phyloP scores from a whole-genome alignment of 2,329 filamentous ascomycete genomes.

The Aquanectria penicillioides region DNA sequence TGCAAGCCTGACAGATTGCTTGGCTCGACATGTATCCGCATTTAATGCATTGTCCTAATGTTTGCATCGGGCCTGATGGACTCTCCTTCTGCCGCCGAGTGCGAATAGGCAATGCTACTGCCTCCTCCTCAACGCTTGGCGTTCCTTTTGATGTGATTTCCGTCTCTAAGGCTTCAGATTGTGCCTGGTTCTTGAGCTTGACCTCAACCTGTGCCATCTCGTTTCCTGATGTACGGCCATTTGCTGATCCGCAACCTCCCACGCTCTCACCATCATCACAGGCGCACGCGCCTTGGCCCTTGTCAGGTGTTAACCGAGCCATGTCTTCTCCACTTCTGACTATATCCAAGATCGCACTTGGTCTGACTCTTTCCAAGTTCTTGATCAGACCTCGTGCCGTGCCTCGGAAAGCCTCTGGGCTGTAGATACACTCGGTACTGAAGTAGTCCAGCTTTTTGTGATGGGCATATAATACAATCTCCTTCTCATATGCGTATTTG shows the following conservation, averaged over 20 bases:
- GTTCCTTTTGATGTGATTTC: slow-evolving; percentile 44
- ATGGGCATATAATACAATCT: slow-evolving; percentile 97
- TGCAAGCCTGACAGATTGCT: slow-evolving; percentile 91
- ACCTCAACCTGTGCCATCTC: slow-evolving; percentile 88
- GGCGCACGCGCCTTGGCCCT: slow-evolving; percentile 47
- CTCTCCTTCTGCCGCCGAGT: slow-evolving; percentile 40
- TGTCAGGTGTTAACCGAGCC: slow-evolving; percentile 73
- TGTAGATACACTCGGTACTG: slow-evolving; percentile 98
- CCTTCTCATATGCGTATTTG: slow-evolving; percentile 99
- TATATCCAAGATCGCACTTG: slow-evolving; percentile 94
- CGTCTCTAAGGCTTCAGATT: slow-evolving; percentile 41
- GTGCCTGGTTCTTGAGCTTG: slow-evolving; percentile 34
- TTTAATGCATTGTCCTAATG: slow-evolving; percentile 82
- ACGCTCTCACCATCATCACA: slow-evolving; percentile 51
- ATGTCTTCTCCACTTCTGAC: slow-evolving; percentile 96
- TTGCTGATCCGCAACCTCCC: slow-evolving; percentile 77
- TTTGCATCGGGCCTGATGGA: slow-evolving; percentile 65
- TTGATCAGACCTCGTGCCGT: slow-evolving; percentile 94
- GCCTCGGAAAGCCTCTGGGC: slow-evolving; percentile 93
- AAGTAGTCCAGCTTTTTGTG: slow-evolving; percentile 98
- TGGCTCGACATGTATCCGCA: slow-evolving; percentile 98
- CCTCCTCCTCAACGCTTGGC: slow-evolving; percentile 36
- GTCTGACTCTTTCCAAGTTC: slow-evolving; percentile 90
- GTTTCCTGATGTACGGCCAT: slow-evolving; percentile 72
- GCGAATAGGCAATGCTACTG: slow-evolving; percentile 49